phyloP scores from a whole-genome alignment of 371 early-diverging fungal species.

The Mucor indicus region DNA sequence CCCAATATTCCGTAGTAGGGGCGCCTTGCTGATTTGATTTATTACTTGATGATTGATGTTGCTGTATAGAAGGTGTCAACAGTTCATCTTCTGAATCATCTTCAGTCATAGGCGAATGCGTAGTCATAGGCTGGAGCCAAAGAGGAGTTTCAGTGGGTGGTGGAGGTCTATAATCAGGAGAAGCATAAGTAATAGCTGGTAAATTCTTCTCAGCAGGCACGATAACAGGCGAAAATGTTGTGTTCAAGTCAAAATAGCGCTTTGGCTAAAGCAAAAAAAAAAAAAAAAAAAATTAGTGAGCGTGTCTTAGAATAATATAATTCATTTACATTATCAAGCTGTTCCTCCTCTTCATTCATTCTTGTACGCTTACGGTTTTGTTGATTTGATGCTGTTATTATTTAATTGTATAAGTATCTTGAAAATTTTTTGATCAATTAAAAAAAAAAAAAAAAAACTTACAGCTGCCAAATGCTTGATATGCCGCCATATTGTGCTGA shows the following conservation, averaged over 20 bases:
- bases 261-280: constrained; percentile 6
- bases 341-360: constrained; percentile 29
- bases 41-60: background rate
- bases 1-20: constrained; percentile 8
- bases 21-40: background rate
- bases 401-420: background rate
- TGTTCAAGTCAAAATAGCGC: constrained; percentile 24
- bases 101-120: constrained; percentile 16
- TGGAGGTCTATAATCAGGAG: constrained; percentile 32
- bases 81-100: constrained; percentile 21
- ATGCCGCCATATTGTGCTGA: constrained; percentile 10
- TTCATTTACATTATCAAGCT: background rate
- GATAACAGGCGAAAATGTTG: constrained; percentile 19
- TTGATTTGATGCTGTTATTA: background rate
- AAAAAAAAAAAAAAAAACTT: background rate
- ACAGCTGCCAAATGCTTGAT: constrained; percentile 17
- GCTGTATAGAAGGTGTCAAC: constrained; percentile 11
- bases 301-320: background rate
- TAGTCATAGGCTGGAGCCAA: constrained; percentile 20
- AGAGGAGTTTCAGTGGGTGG: constrained; percentile 22
- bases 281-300: background rate
- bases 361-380: constrained; percentile 12
- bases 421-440: background rate
- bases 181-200: constrained; percentile 31
- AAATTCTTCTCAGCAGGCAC: constrained; percentile 13